Evolutionary conservation across 176 grass and related monocot genomes (phyloP), one percentile per base, ranked within the genome.

Genomic region (Chrysopogon serrulatus): DNA sequence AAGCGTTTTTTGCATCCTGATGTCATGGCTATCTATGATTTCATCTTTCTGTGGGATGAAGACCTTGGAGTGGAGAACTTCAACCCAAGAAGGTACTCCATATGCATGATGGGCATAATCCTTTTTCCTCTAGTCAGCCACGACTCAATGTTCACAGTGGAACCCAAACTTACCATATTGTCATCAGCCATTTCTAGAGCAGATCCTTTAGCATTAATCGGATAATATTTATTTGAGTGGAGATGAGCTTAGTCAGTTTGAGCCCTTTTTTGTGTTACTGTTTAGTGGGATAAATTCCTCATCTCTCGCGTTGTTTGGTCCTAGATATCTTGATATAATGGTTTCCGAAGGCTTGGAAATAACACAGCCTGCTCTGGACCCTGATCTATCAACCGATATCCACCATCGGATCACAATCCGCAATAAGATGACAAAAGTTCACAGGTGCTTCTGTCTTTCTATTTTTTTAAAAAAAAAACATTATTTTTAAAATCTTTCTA

Each of bases 31-130:
- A 88, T 82, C 24, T 95, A 98, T 5, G 87, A 93, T 69, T 95
- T 95, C 73, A 91, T 98, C 33, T 98, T 98, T 85, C 73, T 98
- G 51, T 98, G 96, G 96, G 96, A 98, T 76, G 96, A 98, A 86
- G 96, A 98, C 85, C 89, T 98, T 72, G 96, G 96, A 59, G 93
- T 98, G n/a, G 91, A 95, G 4, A 92, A 87, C 62, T 98, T 98
- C 92, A 84, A 98, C 74, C 93, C 90, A 2, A 86, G 21, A 90
- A 95, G 93, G 96, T 95, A n/a, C n/a, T n/a, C n/a, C n/a, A n/a
- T n/a, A 90, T 27, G 56, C 0, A 45, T 71, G 19, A 77, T 16
- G 18, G 15, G 17, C 34, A 19, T 49, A 47, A 72, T 57, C 27
- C 18, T 61, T 42, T 42, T 60, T 42, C 17, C 73, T 41, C 1